Conservation (phyloP, 345 rosid genomes). For the Linum usitatissimum region DNA sequence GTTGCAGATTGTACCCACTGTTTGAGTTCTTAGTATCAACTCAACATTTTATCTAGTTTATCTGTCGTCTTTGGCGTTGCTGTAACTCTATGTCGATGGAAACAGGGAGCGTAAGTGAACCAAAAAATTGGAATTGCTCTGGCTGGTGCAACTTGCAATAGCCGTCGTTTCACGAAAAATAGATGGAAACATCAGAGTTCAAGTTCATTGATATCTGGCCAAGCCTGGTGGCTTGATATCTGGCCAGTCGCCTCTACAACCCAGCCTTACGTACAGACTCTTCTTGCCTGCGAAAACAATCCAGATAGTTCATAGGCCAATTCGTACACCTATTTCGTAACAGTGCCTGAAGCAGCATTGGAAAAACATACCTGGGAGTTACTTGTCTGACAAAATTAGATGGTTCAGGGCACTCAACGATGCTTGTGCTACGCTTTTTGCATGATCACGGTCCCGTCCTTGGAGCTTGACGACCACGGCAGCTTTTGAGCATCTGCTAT, state of each 20-base stretch:
- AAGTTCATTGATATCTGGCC: constrained; percentile 21
- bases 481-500: constrained; percentile 59
- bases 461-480: constrained; percentile 84
- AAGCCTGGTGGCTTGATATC: constrained; percentile 74
- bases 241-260: constrained; percentile 83
- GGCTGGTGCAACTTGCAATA: no score
- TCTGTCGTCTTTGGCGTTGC: not conserved
- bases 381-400: constrained; percentile 56
- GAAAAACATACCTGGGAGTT: constrained; percentile 64
- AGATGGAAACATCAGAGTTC: no score
- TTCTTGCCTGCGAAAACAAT: constrained; percentile 77
- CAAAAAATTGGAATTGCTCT: no score
- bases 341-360: not conserved
- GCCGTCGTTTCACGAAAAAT: no score
- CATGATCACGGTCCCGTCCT: constrained; percentile 67
- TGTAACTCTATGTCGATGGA: no score
- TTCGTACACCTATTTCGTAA: no score
- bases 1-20: not conserved
- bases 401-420: constrained; percentile 79
- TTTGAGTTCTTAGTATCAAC: not conserved
- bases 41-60: not conserved
- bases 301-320: no score
- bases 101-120: no score
- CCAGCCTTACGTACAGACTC: constrained; percentile 75
- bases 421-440: constrained; percentile 72